phyloP scores from a whole-genome alignment of 257 asterid genomes.

The Scutellaria barbata region DNA sequence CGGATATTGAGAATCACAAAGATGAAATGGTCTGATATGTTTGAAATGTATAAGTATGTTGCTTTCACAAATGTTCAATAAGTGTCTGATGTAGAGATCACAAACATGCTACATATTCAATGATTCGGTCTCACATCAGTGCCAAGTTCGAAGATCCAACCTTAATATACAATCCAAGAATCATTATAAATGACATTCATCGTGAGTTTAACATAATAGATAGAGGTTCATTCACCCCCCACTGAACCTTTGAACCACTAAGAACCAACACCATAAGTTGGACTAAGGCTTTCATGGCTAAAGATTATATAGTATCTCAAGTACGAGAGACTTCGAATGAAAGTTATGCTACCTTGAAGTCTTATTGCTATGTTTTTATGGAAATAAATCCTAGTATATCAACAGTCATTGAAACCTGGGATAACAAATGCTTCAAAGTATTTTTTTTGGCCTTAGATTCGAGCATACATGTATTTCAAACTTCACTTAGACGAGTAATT shows the following conservation, averaged over 20 bases:
- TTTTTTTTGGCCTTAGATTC: slow-evolving; percentile 4
- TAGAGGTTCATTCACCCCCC: no score
- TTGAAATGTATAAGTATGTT: neutral
- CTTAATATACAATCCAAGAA: neutral
- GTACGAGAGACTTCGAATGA: neutral
- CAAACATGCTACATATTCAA: slow-evolving; percentile 2
- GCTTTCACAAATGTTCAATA: slow-evolving; percentile 12
- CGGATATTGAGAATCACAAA: neutral
- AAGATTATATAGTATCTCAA: neutral
- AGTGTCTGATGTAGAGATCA: neutral
- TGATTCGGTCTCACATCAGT: neutral
- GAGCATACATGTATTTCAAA: slow-evolving; percentile 2
- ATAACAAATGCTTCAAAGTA: neutral
- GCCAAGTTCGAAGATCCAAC: neutral
- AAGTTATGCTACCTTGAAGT: neutral
- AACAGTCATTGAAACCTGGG: neutral
- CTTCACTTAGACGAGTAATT: neutral
- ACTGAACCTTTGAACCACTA: no score
- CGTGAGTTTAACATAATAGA: neutral
- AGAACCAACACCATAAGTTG: neutral
- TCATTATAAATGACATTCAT: neutral
- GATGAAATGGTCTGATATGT: neutral
- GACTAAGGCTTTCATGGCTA: slow-evolving; percentile 9
- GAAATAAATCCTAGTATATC: neutral
- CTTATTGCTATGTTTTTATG: neutral